Evolutionary conservation across 1,284 basidiomycete species (phyloP), one percentile per base, ranked within the genome.

Genomic region (Cutaneotrichosporon cyanovorans): DNA sequence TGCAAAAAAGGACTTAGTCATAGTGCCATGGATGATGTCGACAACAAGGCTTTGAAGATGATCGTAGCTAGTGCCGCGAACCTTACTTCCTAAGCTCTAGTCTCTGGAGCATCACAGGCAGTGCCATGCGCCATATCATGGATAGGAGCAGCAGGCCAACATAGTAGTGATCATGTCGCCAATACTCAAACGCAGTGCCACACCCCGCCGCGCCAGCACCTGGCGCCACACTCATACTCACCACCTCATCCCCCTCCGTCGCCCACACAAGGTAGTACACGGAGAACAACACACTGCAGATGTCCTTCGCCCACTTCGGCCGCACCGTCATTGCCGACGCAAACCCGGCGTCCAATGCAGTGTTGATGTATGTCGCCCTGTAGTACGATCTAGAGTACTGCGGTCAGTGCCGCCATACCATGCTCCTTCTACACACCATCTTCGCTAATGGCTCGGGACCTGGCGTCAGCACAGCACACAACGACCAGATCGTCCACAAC

Each of bases 261-360:
- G 91, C 86, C 64, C 87, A 96, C 20, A 95, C 69, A n/a, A 96
- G 83, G 68, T 97, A 98, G 74, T 97, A 97, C 1, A 77, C 74
- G 0, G 87, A 83, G 65, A 95, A 93, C 25, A 91, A 56, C 37
- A 95, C 73, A 33, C 87, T 88, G 50, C 81, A 83, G 9, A 95
- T 74, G 65, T 97, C 90, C 55, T 84, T 79, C 10, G 96, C 69
- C 89, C 89, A 95, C 64, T 86, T 88, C 0, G 89, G 87, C n/a
- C 83, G 81, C 54, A 98, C 87, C 2, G 81, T 76, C 84, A 93
- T 90, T 9, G 93, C 91, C 0, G 90, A 91, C 0, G 92, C 89
- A 63, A 97, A 97, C 1, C 92, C 93, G 1, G 92, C 91, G 65
- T 98, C 93, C n/a, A 97, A 76, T 0, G 90, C 92, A 0, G 85